Conservation (phyloP, 306 rosid genomes). For the Senna siamea region DNA sequence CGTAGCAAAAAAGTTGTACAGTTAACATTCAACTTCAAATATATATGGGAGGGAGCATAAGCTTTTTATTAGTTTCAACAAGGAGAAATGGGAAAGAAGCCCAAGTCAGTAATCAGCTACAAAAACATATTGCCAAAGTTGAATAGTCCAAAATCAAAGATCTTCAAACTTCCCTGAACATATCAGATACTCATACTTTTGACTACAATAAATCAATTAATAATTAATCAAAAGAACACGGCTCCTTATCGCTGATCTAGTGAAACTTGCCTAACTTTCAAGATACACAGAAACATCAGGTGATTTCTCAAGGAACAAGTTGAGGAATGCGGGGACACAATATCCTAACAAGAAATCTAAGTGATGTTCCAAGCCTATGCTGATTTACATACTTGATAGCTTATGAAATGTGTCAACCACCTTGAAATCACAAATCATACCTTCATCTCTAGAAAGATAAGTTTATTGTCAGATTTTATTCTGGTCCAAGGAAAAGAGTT, state of each 20-base stretch:
- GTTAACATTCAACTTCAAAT: not conserved
- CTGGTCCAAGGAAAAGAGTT: not conserved
- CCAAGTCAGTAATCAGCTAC: not conserved
- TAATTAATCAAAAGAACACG: not conserved
- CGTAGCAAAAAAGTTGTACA: not conserved
- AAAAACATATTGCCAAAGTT: not conserved
- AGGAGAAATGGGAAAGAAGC: constrained; percentile 6
- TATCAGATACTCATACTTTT: not conserved
- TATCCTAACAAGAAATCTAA: not conserved
- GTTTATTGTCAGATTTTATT: not conserved
- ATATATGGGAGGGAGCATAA: not conserved
- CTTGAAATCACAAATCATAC: not conserved
- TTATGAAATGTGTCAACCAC: not conserved
- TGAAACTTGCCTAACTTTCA: not conserved
- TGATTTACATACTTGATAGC: not conserved
- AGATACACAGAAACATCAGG: not conserved
- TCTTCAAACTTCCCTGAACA: not conserved
- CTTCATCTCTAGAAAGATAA: not conserved
- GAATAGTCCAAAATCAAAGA: not conserved
- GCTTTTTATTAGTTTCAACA: not conserved
- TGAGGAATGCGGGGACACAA: not conserved
- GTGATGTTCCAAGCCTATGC: not conserved
- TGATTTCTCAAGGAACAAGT: not conserved
- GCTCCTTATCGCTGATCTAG: not conserved
- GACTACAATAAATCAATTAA: not conserved